Evolutionary conservation across 106 monocot genomes (phyloP), one percentile per base, ranked within the genome.

Genomic region (Chionographis japonica): DNA sequence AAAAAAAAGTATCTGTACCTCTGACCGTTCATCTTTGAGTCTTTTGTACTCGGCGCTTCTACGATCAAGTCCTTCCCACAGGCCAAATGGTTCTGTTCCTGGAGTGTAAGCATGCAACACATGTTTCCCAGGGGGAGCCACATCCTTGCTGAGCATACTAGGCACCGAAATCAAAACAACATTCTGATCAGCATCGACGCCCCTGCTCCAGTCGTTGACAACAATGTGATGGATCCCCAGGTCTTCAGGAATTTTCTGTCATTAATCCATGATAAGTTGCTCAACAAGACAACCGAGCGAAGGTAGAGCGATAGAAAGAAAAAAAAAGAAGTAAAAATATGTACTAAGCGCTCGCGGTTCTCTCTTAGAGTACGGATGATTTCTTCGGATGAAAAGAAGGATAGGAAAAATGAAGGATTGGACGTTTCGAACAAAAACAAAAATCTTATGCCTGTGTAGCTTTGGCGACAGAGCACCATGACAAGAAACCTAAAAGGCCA

Each of bases 101-200:
- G 94, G 94, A 39, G 88, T 89, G 77, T 95, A 95, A 10, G 91
- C 95, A 75, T 95, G 95, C 62, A 95, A 68, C 15, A 91, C 65
- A 74, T 95, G 91, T 57, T 92, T 95, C 16, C 95, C 95, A 12
- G 86, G 80, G 6, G 95, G 95, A 69, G 91, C 95, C 77, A 95
- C 40, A 54, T 80, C 88, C 73, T 89, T 88, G 57, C 88, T 79
- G 37, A 84, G 74, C n/a, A 79, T 79, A 69, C 79, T 95, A 3
- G 95, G 95, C 17, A 95, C 68, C 6, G 95, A 95, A 61, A 95
- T 91, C 50, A 91, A 78, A 8, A 91, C 91, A 35, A 91, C 95
- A 76, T 95, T 95, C 74, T 95, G 95, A 46, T 91, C 91, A 27
- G 86, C 83, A 75, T 95, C 95, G 12, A 95, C 95, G 37, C 95